Percentiles rank a stretch among this genome's conserved stretches.
phyloP scores from a whole-genome alignment of 2,329 filamentous ascomycete species.

The Botrytis tulipae region DNA sequence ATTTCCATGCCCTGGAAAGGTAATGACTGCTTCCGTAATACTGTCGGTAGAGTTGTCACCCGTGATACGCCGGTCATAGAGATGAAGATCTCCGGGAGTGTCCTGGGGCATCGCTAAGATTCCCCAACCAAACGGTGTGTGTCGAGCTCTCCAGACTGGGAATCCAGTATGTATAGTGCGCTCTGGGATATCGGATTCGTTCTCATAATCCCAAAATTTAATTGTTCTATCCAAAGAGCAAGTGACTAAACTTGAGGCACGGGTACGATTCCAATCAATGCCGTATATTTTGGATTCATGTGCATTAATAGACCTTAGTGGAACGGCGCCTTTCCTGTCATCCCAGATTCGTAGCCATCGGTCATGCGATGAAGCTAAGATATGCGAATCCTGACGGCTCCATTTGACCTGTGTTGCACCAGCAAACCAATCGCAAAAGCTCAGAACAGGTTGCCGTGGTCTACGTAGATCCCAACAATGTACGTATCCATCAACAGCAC shows the following conservation, averaged over 20 bases:
- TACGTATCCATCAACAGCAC: slow-evolving; percentile 88
- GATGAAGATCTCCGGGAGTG: slow-evolving; percentile 77
- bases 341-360: slow-evolving; percentile 89
- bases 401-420: slow-evolving; percentile 95
- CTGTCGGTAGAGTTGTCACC: slow-evolving; percentile 47
- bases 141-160: slow-evolving; percentile 85
- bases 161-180: slow-evolving; percentile 79
- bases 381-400: slow-evolving; percentile 81
- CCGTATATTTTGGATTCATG: slow-evolving; percentile 95
- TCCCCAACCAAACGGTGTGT: slow-evolving; percentile 86
- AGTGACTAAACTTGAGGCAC: slow-evolving; percentile 70
- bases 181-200: slow-evolving; percentile 63
- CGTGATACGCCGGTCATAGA: slow-evolving; percentile 66
- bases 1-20: slow-evolving; percentile 58
- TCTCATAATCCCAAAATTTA: slow-evolving; percentile 84
- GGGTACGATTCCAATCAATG: slow-evolving; percentile 86
- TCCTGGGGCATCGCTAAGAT: slow-evolving; percentile 90
- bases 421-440: slow-evolving; percentile 89
- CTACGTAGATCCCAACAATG: slow-evolving; percentile 87
- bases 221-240: slow-evolving; percentile 91
- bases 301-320: slow-evolving; percentile 79
- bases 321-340: slow-evolving; percentile 72
- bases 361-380: slow-evolving; percentile 89
- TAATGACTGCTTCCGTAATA: slow-evolving; percentile 50
- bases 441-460: slow-evolving; percentile 69